phyloP scores from a whole-genome alignment of 768 basidiomycete genomes.

The Mycena crocata region DNA sequence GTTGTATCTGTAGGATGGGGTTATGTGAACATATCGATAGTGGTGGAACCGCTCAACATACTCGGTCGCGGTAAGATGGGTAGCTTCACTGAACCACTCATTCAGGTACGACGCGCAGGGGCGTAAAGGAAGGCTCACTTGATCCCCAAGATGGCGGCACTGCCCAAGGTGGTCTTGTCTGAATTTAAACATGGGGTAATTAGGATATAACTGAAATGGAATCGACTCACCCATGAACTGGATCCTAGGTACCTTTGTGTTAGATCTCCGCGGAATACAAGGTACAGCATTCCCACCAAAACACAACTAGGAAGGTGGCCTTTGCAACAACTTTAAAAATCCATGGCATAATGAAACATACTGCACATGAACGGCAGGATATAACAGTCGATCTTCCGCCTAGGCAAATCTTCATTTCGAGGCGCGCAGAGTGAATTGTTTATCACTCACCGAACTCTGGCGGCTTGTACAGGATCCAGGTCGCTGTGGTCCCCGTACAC shows the following conservation, averaged over 20 bases:
- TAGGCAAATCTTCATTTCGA: slow-evolving; percentile 35
- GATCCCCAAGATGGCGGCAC: slow-evolving; percentile 76
- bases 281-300: slow-evolving; percentile 48
- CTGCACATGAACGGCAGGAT: slow-evolving; percentile 85
- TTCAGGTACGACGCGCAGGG: neutral
- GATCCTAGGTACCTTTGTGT: slow-evolving; percentile 53
- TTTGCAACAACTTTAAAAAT: too few species aligned
- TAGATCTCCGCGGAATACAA: too few species aligned
- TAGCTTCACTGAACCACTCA: slow-evolving; percentile 55
- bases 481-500: slow-evolving; percentile 55
- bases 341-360: slow-evolving; percentile 22
- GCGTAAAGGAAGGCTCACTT: slow-evolving; percentile 50
- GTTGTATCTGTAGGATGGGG: slow-evolving; percentile 61
- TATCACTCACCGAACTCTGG: slow-evolving; percentile 58
- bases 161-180: slow-evolving; percentile 76
- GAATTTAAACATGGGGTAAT: neutral
- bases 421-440: neutral
- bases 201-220: neutral
- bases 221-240: slow-evolving; percentile 67
- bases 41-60: slow-evolving; percentile 43
- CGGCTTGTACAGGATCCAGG: slow-evolving; percentile 64
- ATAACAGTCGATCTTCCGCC: slow-evolving; percentile 79
- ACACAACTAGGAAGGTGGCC: slow-evolving; percentile 61
- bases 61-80: slow-evolving; percentile 75
- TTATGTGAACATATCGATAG: neutral